Evolutionary conservation across 108 stramenopile genomes (phyloP).

Genomic region (Nitzschia sp.): DNA sequence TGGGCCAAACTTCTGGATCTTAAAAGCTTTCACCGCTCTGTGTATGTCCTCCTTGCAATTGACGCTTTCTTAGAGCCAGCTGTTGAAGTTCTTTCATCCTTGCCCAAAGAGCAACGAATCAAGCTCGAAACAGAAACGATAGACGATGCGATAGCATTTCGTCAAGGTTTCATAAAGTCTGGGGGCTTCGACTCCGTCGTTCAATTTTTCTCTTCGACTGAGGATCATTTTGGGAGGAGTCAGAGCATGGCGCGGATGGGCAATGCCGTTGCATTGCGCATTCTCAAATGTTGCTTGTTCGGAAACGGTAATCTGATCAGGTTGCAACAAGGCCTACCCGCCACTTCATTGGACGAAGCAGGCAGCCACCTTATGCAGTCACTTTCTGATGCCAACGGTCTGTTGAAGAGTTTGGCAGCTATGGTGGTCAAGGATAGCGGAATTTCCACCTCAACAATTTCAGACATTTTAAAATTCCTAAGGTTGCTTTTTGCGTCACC

Average conservation of each 20-base stretch:
- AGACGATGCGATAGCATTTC: constrained; percentile 53
- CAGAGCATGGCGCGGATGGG: constrained; percentile 76
- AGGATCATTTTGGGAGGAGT: constrained; percentile 42
- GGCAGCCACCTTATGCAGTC: constrained; percentile 57
- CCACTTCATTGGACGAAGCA: constrained; percentile 41
- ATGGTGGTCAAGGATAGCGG: constrained; percentile 78
- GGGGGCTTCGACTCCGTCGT: constrained; percentile 91
- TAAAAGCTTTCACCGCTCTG: constrained; percentile 73
- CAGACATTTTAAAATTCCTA: constrained; percentile 72
- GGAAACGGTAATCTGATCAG: constrained; percentile 15
- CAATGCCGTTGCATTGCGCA: constrained; percentile 81
- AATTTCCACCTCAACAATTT: constrained; percentile 68
- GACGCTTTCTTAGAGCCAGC: constrained; percentile 91
- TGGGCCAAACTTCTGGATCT: constrained; percentile 79
- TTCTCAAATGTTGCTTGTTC: constrained; percentile 82
- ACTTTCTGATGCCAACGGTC: constrained; percentile 56
- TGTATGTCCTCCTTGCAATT: constrained; percentile 92
- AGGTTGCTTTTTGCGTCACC: constrained; percentile 65
- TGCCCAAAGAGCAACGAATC: constrained; percentile 33
- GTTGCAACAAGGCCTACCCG: background rate
- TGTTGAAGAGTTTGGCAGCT: constrained; percentile 71
- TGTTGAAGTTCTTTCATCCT: constrained; percentile 63
- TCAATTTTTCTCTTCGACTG: constrained; percentile 65
- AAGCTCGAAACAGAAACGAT: constrained; percentile 41
- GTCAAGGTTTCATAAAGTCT: constrained; percentile 77